Base-by-base conservation (phyloP, 2,329 filamentous ascomycete species). In the Sporothrix euskadiensis region DNA sequence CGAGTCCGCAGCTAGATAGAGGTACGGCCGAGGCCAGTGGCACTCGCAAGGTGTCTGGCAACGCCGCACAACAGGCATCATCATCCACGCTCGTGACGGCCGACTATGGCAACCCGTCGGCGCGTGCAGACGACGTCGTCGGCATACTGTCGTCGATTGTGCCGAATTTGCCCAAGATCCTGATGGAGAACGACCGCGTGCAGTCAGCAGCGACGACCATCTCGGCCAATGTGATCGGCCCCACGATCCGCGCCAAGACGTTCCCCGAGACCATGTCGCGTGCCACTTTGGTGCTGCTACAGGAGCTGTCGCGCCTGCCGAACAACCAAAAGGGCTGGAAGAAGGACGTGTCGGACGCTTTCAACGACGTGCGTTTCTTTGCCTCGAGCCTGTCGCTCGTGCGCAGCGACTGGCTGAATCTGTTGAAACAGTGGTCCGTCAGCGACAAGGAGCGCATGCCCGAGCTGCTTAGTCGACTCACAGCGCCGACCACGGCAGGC, bases 281-380 rank as follows among this genome's bases (percentile, higher is more conserved):
- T 74, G 90, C 87, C 74, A 89, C 92, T 8, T 83, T 99, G 71
- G 85, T 87, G 16, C 86, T 99, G 16, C 83, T 98, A 2, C 90
- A 91, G 72, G 90, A 95, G 76, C 87, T 98, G 72, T 89, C 92
- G 0, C 90, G 90, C 77, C 85, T 97, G 39, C 89, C 92, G 2
- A 92, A 92, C 76, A 92, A 92, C 71, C 92, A 95, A 75, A 98
- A 97, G 81, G 86, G 90, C 1, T 98, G 95, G 94, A 97, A 92
- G 82, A 97, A 94, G 81, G 97, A 99, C 78, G 87, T 98, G 0
- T 87, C 89, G 0, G 96, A 98, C 80, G 94, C 94, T 0, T 97
- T 98, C 83, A 96, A 97, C 78, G 94, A 99, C 80, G 80, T 90
- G 8, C 91, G 90, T 74, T 95, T 99, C 83, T 97, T 99, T 79